phyloP scores from a whole-genome alignment of 2,329 filamentous ascomycete genomes.

The Trichophyton equinum region DNA sequence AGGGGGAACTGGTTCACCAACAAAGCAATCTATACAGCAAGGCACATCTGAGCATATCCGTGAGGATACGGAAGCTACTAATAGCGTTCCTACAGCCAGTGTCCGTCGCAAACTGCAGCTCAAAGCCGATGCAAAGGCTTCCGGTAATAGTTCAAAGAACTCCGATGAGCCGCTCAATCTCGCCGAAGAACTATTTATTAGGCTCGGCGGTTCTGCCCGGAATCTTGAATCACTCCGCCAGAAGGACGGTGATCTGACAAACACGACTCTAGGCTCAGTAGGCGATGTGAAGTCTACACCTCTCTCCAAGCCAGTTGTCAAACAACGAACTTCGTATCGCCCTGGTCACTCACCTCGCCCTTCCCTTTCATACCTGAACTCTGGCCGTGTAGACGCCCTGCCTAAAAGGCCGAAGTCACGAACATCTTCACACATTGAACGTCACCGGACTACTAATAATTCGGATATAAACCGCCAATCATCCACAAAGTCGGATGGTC shows the following conservation, averaged over 20 bases:
- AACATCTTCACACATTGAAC: not conserved
- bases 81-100: not conserved
- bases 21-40: not conserved
- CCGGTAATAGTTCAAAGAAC: not conserved
- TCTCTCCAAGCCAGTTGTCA: not conserved
- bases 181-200: not conserved
- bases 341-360: constrained; percentile 15
- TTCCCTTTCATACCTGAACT: constrained; percentile 18
- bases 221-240: constrained; percentile 1
- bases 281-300: not conserved
- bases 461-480: constrained; percentile 9
- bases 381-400: not conserved
- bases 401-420: not conserved
- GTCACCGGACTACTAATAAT: not conserved
- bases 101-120: not conserved
- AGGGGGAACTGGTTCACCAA: not conserved
- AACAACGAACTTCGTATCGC: not conserved
- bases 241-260: not conserved
- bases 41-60: not conserved
- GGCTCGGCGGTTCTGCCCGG: not conserved
- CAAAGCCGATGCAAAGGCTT: not conserved
- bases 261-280: not conserved
- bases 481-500: constrained; percentile 4
- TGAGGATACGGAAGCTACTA: not conserved
- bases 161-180: not conserved